phyloP scores from a whole-genome alignment of 78 protist species.

The Diacronema lutheri region DNA sequence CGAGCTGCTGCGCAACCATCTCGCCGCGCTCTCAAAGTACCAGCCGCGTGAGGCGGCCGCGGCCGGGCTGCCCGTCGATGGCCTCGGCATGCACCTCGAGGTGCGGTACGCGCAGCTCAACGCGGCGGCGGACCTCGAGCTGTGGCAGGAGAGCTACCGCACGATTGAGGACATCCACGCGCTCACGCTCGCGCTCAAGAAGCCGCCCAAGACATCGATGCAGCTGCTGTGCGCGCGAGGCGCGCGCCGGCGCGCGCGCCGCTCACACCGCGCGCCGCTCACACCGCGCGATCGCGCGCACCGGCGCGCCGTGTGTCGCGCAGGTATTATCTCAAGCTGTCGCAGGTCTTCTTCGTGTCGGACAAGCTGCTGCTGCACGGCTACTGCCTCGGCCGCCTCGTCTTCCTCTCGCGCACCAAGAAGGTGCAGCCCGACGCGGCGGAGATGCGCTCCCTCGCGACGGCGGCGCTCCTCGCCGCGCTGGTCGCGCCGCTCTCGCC shows the following conservation, averaged over 20 bases:
- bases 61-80: conserved; percentile 33
- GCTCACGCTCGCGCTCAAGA: conserved; percentile 34
- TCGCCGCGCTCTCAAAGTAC: conserved; percentile 42
- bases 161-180: conserved; percentile 77
- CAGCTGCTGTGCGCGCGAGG: no score
- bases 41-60: not conserved
- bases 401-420: not conserved
- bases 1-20: conserved; percentile 71
- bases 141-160: conserved; percentile 83
- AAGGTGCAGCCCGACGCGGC: conserved; percentile 37
- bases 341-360: conserved; percentile 76
- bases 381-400: conserved; percentile 22
- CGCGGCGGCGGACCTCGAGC: conserved; percentile 71
- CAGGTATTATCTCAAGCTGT: conserved; percentile 35
- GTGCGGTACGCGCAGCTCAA: conserved; percentile 76
- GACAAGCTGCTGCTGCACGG: conserved; percentile 70
- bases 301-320: no score
- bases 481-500: conserved; percentile 9
- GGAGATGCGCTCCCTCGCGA: conserved; percentile 23
- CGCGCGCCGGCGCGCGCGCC: no score
- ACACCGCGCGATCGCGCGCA: no score
- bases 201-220: conserved; percentile 22
- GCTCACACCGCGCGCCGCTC: no score
- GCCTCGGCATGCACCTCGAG: conserved; percentile 71
- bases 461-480: conserved; percentile 32